Conservation (phyloP, 169 alveolate genomes). For the Babesia caballi region DNA sequence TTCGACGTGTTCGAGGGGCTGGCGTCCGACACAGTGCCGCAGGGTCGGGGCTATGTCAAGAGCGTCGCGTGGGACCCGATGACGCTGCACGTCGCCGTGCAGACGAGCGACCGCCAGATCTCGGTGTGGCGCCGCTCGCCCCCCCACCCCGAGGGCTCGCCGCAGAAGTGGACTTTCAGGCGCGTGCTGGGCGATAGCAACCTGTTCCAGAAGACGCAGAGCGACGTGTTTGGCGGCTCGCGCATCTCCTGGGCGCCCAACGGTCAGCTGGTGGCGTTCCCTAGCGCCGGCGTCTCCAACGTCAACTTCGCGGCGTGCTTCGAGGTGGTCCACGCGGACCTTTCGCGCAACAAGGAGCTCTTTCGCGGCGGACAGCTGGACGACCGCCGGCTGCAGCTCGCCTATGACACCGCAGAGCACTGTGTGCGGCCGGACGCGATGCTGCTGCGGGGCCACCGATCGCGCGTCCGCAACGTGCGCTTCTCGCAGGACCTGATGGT, state of each 20-base stretch:
- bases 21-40: neutral
- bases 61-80: slow-evolving; percentile 70
- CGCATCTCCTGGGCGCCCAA: slow-evolving; percentile 68
- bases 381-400: slow-evolving; percentile 19
- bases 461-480: slow-evolving; percentile 55
- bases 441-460: slow-evolving; percentile 49
- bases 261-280: slow-evolving; percentile 63
- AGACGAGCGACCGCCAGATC: slow-evolving; percentile 36
- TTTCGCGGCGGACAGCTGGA: slow-evolving; percentile 4
- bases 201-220: slow-evolving; percentile 34
- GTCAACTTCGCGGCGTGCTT: slow-evolving; percentile 46
- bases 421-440: slow-evolving; percentile 29
- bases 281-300: slow-evolving; percentile 26
- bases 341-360: neutral
- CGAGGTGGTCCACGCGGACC: slow-evolving; percentile 46
- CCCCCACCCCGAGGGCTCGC: slow-evolving; percentile 50
- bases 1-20: slow-evolving; percentile 48
- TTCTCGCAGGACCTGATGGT: slow-evolving; percentile 57
- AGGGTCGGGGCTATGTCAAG: slow-evolving; percentile 58
- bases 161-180: slow-evolving; percentile 63
- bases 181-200: slow-evolving; percentile 11
- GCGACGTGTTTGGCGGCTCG: slow-evolving; percentile 63
- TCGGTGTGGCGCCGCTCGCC: slow-evolving; percentile 66
- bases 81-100: slow-evolving; percentile 63
- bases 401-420: slow-evolving; percentile 50